Evolutionary conservation across 1,284 basidiomycete genomes (phyloP).

Genomic region (Apiotrichum sp.): DNA sequence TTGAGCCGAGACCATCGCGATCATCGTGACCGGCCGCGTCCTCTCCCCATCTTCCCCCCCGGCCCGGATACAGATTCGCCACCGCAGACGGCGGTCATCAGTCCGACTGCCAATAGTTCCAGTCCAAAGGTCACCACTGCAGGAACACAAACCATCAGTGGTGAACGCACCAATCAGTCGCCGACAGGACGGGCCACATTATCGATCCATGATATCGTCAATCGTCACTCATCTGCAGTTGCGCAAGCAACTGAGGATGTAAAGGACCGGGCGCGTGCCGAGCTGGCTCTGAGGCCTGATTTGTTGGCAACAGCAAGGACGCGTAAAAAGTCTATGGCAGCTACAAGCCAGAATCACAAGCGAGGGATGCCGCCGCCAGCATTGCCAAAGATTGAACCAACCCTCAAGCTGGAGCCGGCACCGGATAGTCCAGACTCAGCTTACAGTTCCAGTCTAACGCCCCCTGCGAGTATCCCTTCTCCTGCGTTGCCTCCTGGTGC

Average conservation of each 20-base stretch:
- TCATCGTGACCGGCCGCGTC: neutral
- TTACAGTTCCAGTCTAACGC: neutral
- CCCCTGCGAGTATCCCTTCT: neutral
- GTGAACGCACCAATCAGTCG: neutral
- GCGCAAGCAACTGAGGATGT: slow-evolving; percentile 22
- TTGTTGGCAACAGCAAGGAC: neutral
- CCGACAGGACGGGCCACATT: too few relatives aligned
- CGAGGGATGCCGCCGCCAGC: neutral
- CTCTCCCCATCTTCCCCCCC: neutral
- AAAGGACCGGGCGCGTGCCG: slow-evolving; percentile 22
- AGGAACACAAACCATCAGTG: too few relatives aligned
- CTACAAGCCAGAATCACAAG: neutral
- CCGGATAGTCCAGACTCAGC: neutral
- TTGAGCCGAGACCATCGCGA: neutral
- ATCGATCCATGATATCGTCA: slow-evolving; percentile 49
- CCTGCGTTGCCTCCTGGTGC: neutral
- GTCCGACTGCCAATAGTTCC: too few relatives aligned
- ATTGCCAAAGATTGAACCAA: neutral
- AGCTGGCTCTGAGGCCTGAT: slow-evolving; percentile 5
- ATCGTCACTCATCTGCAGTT: slow-evolving; percentile 36
- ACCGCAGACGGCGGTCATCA: too few relatives aligned
- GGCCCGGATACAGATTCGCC: neutral
- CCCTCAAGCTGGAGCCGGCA: neutral
- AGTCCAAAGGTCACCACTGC: too few relatives aligned
- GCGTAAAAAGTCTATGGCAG: neutral